phyloP scores from a whole-genome alignment of 371 early-diverging fungal genomes.

The Funneliformis caledonium region DNA sequence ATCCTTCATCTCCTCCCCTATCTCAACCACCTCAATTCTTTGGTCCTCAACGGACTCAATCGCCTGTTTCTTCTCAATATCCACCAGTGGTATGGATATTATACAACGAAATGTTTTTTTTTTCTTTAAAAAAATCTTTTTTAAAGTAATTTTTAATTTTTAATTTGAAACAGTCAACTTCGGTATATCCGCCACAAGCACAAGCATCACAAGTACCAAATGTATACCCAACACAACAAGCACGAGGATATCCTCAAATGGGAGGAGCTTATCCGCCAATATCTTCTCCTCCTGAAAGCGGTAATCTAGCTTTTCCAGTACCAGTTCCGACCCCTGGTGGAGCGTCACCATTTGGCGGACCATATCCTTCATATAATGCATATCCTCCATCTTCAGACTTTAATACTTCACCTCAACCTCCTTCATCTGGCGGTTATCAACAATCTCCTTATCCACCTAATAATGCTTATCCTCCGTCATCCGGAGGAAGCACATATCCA shows the following conservation, averaged over 20 bases:
- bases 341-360: neutral
- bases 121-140: neutral
- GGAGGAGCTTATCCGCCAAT: neutral
- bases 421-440: too few species aligned
- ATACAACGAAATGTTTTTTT: neutral
- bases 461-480: constrained; percentile 5
- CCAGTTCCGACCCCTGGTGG: constrained; percentile 1
- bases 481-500: neutral
- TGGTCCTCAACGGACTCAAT: too few species aligned
- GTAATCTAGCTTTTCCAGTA: neutral
- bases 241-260: neutral
- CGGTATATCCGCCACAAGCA: constrained; percentile 3
- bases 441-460: neutral
- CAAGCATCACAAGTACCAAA: neutral
- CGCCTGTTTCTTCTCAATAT: neutral
- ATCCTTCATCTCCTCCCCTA: neutral
- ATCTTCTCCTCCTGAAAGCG: neutral
- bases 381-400: neutral
- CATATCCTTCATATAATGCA: neutral
- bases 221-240: neutral
- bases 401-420: neutral
- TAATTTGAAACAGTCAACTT: neutral
- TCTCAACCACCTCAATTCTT: neutral
- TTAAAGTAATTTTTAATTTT: neutral
- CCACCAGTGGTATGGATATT: neutral